Conservation (phyloP, 768 basidiomycete genomes). For the Termitomyces sp. region DNA sequence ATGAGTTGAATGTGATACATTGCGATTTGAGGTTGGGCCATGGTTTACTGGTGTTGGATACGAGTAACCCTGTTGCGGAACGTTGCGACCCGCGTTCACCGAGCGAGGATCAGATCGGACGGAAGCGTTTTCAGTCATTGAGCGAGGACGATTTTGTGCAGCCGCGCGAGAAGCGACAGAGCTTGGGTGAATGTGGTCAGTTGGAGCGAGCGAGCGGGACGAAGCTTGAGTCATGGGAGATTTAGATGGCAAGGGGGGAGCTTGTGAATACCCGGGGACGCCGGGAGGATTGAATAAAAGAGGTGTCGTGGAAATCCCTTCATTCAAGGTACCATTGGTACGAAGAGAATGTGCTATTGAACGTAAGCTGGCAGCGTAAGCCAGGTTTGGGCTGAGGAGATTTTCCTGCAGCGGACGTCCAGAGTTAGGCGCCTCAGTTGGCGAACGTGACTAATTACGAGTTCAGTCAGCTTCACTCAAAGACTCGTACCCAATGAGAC, state of each 20-base stretch:
- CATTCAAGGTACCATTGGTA: not conserved
- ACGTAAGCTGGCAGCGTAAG: slow-evolving; percentile 3
- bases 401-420: slow-evolving; percentile 3
- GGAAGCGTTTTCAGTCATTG: not conserved
- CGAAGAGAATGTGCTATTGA: not conserved
- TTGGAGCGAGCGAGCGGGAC: not conserved
- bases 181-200: not conserved
- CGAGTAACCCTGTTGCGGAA: not conserved
- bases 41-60: not conserved
- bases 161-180: slow-evolving; percentile 3
- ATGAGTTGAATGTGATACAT: slow-evolving; percentile 4
- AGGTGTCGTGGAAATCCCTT: not conserved
- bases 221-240: not conserved
- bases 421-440: slow-evolving; percentile 13
- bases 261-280: not conserved
- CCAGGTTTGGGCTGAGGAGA: slow-evolving; percentile 11
- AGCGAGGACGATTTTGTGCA: not conserved
- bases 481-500: not conserved
- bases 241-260: not conserved
- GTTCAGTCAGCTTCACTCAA: not conserved
- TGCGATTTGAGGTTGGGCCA: slow-evolving; percentile 3
- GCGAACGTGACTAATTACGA: slow-evolving; percentile 13
- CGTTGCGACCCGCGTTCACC: not conserved
- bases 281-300: not conserved
- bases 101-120: slow-evolving; percentile 1